Base-by-base conservation (phyloP, 495 filamentous ascomycete genomes). In the Podospora pseudocomata region DNA sequence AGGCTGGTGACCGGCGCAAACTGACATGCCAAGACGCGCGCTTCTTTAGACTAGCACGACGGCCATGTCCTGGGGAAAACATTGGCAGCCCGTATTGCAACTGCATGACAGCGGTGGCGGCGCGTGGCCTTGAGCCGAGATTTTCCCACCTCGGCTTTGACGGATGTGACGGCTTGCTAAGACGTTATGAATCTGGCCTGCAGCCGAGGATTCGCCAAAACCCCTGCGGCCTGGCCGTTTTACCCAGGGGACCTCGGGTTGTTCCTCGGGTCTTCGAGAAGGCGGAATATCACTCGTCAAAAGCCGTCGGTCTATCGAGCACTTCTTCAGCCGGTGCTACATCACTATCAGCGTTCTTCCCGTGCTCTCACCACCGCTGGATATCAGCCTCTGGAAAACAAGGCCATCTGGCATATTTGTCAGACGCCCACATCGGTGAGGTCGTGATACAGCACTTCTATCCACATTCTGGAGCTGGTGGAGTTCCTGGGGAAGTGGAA, bases 181-280 rank as follows among this genome's bases (percentile, higher is more conserved):
- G 68, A 54, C 27, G 63, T 65, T 64, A 54, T 63, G 61, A 63
- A 39, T 44, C n/a, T 44, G 56, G n/a, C 54, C 62, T 60, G 61
- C 64, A 70, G 65, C 65, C 68, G 63, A 70, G 30, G 60, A 54
- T 55, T 61, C 64, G 64, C 64, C 58, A 64, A 63, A 63, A 32
- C 11, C 3, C 3, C n/a, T 63, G 61, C 32, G 32, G 28, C 32
- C 32, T 63, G 61, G 30, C 30, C 61, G 55, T 58, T 63, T 49
- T 49, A 63, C 30, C 61, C 27, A 28, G 30, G 19, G 19, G 30
- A 32, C 32, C 28, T 49, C 28, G 18, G 16, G 2, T 44, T 54
- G 54, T 64, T 63, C 54, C 44, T 39, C 18, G 32, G 11, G n/a
- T 1, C 32, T 69, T 69, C 67, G n/a, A 69, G 67, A 69, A 66